phyloP scores from a whole-genome alignment of 805 yeast species.

The Wickerhamiella azymoides region DNA sequence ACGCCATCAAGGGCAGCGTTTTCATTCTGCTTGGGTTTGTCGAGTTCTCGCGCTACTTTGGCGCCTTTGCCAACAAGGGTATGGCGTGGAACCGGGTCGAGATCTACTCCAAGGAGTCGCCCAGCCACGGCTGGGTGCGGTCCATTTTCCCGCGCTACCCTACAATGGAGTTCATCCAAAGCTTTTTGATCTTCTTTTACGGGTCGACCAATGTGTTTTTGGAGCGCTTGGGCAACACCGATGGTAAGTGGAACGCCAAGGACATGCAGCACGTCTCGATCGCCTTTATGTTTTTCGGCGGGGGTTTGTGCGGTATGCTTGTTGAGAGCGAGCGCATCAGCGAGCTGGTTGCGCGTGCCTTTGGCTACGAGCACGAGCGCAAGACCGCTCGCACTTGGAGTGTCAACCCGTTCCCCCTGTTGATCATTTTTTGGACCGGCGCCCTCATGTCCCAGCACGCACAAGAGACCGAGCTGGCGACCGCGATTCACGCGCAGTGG shows the following conservation, averaged over 20 bases:
- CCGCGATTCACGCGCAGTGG: conserved; percentile 83
- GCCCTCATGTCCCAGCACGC: conserved; percentile 87
- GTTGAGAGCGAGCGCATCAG: conserved; percentile 41
- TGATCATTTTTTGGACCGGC: conserved; percentile 95
- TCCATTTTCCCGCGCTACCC: conserved; percentile 29
- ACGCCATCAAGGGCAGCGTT: conserved; percentile 91
- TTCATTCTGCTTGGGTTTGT: conserved; percentile 63
- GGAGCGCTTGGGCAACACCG: conserved; percentile 71
- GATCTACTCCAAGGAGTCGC: not conserved
- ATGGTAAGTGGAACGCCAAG: conserved; percentile 78
- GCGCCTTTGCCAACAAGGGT: conserved; percentile 60
- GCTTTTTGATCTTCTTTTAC: conserved; percentile 66
- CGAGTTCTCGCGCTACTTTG: conserved; percentile 77
- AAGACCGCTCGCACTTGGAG: conserved; percentile 34
- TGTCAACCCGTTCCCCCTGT: conserved; percentile 88
- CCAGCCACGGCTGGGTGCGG: conserved; percentile 12
- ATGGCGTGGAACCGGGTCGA: conserved; percentile 73
- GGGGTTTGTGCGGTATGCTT: conserved; percentile 81
- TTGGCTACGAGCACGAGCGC: conserved; percentile 10
- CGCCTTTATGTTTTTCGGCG: conserved; percentile 83
- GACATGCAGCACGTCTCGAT: conserved; percentile 83
- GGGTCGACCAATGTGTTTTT: conserved; percentile 82
- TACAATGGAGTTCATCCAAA: conserved; percentile 79
- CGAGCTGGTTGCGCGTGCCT: conserved; percentile 16
- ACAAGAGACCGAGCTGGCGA: conserved; percentile 67